Evolutionary conservation across 2,329 filamentous ascomycete genomes (phyloP), one percentile per base, ranked within the genome.

Genomic region (Epichloe coenophiala): DNA sequence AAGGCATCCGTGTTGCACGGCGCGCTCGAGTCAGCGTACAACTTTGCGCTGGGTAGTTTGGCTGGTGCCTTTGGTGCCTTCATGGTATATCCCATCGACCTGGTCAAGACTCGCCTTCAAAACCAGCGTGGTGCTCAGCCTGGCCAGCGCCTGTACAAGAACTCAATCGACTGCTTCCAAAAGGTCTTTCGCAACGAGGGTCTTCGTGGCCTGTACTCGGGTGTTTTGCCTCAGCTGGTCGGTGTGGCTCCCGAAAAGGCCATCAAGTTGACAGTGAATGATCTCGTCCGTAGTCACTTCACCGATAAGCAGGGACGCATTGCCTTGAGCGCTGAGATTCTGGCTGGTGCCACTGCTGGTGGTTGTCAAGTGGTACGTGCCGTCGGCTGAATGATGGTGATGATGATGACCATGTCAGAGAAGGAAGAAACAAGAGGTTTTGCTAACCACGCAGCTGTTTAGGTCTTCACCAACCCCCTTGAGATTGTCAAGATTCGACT

Each of bases 401-500:
- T 42, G 40, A 23, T 21, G 17, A 42, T 12, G n/a, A 13, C 3
- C 6, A 12, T 5, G 2, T 27, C 17, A 15, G n/a, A 1, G 38
- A 19, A 40, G 38, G 17, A n/a, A 9, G 27, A 31, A 31, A 31
- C 27, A 31, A 31, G 27, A 31, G 37, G 3, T n/a, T n/a, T 42
- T 42, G 21, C 49, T 47, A 27, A 45, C n/a, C 8, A 11, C 8
- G 27, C 9, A 21, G 27, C 17, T 49, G 15, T 48, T 45, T 51
- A 90, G 87, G 82, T 96, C 60, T 97, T 97, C 71, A 96, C 89
- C 59, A 98, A 97, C 68, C 93, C 93, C 93, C 81, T 98, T 17
- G 93, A 98, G 68, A 98, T 98, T 63, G 93, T 98, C 74, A 98
- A 98, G 76, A 98, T 98, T 65, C 86, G 93, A 58, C 81, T 98